Evolutionary conservation across 2,329 filamentous ascomycete genomes (phyloP), one percentile per base, ranked within the genome.

Genomic region (Ceratocystis alfenasii): DNA sequence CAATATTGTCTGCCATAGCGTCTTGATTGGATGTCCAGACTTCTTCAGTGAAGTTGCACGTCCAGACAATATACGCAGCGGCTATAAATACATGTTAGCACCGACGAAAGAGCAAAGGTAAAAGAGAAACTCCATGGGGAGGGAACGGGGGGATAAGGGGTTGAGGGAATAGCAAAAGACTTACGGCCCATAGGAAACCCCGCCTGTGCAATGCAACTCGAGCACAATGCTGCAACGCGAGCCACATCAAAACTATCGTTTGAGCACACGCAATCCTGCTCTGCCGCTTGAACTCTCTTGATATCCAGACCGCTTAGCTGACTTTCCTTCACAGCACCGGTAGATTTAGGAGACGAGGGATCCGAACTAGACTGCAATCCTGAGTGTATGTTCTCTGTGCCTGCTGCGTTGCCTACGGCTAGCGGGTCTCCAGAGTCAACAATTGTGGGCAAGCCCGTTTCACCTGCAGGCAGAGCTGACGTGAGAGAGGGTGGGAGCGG

Each of bases 201-300:
- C 20, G 72, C 70, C 66, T 73, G 69, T 4, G 69, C 65, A 45
- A 78, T 74, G 66, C 76, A 78, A 64, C 75, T 74, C 20, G 75
- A 71, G 50, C 76, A 78, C 7, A 77, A 69, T 1, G 72, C 75
- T 5, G 75, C 73, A n/a, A 78, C 68, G 46, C 70, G 68, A 44
- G 73, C 70, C 12, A 78, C 76, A 59, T 78, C 71, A 63, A 78
- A 78, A 69, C 76, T 78, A 64, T 70, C 69, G 63, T 78, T 77
- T 6, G 68, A 63, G 63, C 76, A 78, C 3, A 76, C 74, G 63
- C 76, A 78, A 15, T 72, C 68, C 63, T 71, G 69, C 66, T 78
- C 76, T 1, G 71, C 71, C 17, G 70, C 69, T 41, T 70, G 69
- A 33, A 68, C 68, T 7, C 65, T 46, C 63, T 67, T 67, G 20